Evolutionary conservation across 352 stramenopile species (phyloP), one percentile per base, ranked within the genome.

Genomic region (Pelagophyceae sp.): DNA sequence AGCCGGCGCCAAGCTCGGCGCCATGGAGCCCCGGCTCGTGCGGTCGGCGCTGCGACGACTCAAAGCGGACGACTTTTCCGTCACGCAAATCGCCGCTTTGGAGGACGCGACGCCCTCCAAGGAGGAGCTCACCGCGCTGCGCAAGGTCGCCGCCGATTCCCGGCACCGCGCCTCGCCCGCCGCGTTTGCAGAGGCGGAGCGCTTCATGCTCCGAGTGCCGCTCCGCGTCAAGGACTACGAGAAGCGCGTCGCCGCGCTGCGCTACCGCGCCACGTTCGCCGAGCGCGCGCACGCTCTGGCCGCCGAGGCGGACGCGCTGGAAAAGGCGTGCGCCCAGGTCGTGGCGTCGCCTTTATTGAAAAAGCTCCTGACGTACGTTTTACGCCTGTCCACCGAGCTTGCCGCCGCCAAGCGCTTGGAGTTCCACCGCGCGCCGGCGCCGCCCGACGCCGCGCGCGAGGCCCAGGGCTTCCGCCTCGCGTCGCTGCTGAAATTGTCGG

Each of bases 331-430:
- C 67, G 37, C 11, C 5, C 15, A 58, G 35, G 67, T 74, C 35
- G 20, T 25, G 35, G 27, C 67, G 35, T 60, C 35, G 15, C 15
- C 2, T 1, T 17, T 11, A 1, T 31, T 74, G 35, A 74, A 74
- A 37, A 74, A 74, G 67, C 67, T 74, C 67, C 67, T 74, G 35
- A 74, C 67, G 35, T 74, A 74, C 38, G 67, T 74, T 2, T n/a
- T 74, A 1, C 19, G 38, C 20, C 38, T 74, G 2, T 60, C 35
- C 35, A 3, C 20, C 17, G 67, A 74, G 67, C 67, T 74, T 37
- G 3, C 3, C 19, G 61, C 6, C 29, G 61, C 61, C 3, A 71
- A 71, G 61, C 29, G 61, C 33, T 27, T 37, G 2, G 61, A 71
- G 61, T 71, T 71, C 61, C 19, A 38, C 6, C 11, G 23, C 11